A percentile compares a stretch with the other conserved stretches of the same genome.
Evolutionary conservation across 1,139 yeast species (phyloP).

Genomic region (Hanseniaspora sp.): DNA sequence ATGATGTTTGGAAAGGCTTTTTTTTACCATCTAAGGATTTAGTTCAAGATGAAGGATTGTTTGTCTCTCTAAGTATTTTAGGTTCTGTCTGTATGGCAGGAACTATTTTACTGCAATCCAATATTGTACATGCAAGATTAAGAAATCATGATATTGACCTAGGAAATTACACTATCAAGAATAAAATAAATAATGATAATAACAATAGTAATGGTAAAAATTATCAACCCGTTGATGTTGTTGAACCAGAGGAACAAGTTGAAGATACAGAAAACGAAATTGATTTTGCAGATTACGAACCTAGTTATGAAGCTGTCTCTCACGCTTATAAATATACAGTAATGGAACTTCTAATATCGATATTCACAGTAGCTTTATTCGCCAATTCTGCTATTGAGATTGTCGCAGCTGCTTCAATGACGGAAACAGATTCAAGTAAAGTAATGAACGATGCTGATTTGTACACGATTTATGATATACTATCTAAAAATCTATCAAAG

Average conservation of each 20-base stretch:
- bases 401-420: slow-evolving; percentile 59
- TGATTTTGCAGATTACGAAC: slow-evolving; percentile 39
- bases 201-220: no score
- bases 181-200: background rate
- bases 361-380: slow-evolving; percentile 61
- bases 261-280: slow-evolving; percentile 21
- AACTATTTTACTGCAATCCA: slow-evolving; percentile 62
- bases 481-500: slow-evolving; percentile 50
- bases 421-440: slow-evolving; percentile 38
- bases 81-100: slow-evolving; percentile 85
- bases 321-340: slow-evolving; percentile 57
- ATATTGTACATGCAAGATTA: slow-evolving; percentile 61
- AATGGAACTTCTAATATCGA: slow-evolving; percentile 51
- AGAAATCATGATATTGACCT: slow-evolving; percentile 50
- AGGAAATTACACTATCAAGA: slow-evolving; percentile 15
- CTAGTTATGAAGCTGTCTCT: slow-evolving; percentile 54
- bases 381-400: slow-evolving; percentile 65
- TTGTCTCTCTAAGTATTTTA: slow-evolving; percentile 58
- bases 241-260: slow-evolving; percentile 9
- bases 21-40: slow-evolving; percentile 52
- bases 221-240: background rate
- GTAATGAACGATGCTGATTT: slow-evolving; percentile 57
- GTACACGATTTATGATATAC: slow-evolving; percentile 58
- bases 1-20: slow-evolving; percentile 37
- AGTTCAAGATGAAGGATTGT: slow-evolving; percentile 47